Evolutionary conservation across 352 stramenopile species (phyloP).

Genomic region (Phytopythium helicoides): DNA sequence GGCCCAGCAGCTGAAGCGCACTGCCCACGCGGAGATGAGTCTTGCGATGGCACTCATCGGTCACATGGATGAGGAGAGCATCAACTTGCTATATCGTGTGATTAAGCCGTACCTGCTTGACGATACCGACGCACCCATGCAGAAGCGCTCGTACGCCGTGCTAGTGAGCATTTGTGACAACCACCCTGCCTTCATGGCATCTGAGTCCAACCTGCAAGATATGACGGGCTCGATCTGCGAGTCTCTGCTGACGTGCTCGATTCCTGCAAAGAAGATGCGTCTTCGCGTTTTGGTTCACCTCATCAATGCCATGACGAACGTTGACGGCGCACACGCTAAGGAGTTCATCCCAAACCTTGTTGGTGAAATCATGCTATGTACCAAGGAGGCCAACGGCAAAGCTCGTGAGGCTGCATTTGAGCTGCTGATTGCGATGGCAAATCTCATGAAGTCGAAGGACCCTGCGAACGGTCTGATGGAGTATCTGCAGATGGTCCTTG

Average conservation of each 20-base stretch:
- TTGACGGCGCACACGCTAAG: conserved; percentile 53
- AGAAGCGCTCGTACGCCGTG: conserved; percentile 87
- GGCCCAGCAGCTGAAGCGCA: conserved; percentile 52
- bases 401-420: conserved; percentile 87
- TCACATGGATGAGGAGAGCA: conserved; percentile 75
- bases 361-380: conserved; percentile 95
- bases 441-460: conserved; percentile 65
- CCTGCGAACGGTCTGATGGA: conserved; percentile 74
- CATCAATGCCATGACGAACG: conserved; percentile 61
- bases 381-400: conserved; percentile 97
- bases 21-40: conserved; percentile 73
- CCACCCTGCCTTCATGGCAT: conserved; percentile 74
- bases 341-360: conserved; percentile 90
- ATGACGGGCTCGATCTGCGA: conserved; percentile 93
- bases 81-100: conserved; percentile 82
- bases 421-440: conserved; percentile 81
- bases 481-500: conserved; percentile 93
- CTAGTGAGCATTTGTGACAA: conserved; percentile 86
- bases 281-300: conserved; percentile 88
- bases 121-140: conserved; percentile 82
- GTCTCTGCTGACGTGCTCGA: conserved; percentile 93
- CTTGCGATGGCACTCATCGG: conserved; percentile 73
- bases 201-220: conserved; percentile 85
- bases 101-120: conserved; percentile 88
- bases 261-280: conserved; percentile 95